Conservation (phyloP, 352 stramenopile species). For the Blastocystis hominis region DNA sequence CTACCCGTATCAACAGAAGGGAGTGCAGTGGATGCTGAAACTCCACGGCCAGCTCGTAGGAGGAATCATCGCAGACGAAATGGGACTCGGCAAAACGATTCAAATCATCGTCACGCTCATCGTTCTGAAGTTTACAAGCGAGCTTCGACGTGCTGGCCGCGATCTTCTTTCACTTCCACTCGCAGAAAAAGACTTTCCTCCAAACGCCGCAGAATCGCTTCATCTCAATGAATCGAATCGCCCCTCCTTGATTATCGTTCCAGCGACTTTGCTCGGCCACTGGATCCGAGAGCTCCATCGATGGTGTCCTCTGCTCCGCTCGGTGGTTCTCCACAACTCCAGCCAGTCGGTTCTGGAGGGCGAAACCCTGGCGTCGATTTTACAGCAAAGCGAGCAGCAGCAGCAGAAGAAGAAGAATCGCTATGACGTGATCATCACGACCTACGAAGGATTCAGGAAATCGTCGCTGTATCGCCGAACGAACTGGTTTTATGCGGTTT, state of each 20-base stretch:
- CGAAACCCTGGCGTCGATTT: background rate
- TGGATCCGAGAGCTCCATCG: slow-evolving; percentile 86
- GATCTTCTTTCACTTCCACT: background rate
- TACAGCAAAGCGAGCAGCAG: slow-evolving; percentile 22
- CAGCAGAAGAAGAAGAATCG: slow-evolving; percentile 10
- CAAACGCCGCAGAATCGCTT: background rate
- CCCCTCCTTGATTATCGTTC: slow-evolving; percentile 76
- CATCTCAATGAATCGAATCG: background rate
- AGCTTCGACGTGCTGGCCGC: background rate
- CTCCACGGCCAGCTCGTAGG: slow-evolving; percentile 86
- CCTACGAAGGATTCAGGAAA: slow-evolving; percentile 86
- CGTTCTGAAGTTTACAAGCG: slow-evolving; percentile 60
- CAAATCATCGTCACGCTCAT: slow-evolving; percentile 71
- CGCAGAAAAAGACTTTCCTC: background rate
- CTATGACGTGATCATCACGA: slow-evolving; percentile 81
- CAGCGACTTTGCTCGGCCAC: slow-evolving; percentile 85
- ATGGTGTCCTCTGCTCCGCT: slow-evolving; percentile 77
- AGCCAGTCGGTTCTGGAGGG: slow-evolving; percentile 58
- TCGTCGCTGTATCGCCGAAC: background rate
- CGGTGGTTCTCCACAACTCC: slow-evolving; percentile 77
- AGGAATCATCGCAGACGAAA: slow-evolving; percentile 89
- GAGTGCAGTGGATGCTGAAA: slow-evolving; percentile 87
- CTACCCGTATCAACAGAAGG: slow-evolving; percentile 84
- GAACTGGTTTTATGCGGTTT: slow-evolving; percentile 86
- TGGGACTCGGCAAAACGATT: slow-evolving; percentile 91